Conservation (phyloP, 108 stramenopile species). For the Stephanodiscus triporus region DNA sequence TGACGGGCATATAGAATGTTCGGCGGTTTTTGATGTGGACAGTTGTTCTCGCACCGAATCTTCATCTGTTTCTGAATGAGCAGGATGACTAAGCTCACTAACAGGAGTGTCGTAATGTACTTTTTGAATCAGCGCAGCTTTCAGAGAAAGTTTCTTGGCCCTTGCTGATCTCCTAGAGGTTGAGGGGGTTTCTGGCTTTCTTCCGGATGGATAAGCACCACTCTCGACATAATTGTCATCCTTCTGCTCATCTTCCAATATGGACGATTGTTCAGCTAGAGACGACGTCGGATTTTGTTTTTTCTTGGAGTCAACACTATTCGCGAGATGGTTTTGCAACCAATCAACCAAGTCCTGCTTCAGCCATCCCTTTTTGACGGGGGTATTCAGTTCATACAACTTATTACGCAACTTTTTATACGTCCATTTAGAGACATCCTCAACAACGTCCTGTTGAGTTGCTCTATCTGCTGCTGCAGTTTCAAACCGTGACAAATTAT, state of each 20-base stretch:
- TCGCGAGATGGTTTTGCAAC: neutral
- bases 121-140: neutral
- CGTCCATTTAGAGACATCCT: neutral
- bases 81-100: slow-evolving; percentile 1
- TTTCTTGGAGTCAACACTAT: neutral
- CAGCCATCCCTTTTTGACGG: neutral
- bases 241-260: neutral
- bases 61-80: slow-evolving; percentile 4
- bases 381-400: slow-evolving; percentile 1
- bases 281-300: neutral
- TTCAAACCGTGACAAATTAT: neutral
- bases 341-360: slow-evolving; percentile 10
- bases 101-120: neutral
- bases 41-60: neutral
- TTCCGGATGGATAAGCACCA: neutral
- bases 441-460: neutral
- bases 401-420: slow-evolving; percentile 2
- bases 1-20: slow-evolving; percentile 8
- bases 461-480: neutral
- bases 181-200: neutral
- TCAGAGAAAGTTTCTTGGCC: slow-evolving; percentile 1
- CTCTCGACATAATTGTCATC: neutral
- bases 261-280: neutral
- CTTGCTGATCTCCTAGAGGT: slow-evolving; percentile 6
- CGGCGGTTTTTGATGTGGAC: slow-evolving; percentile 11